Percentiles rank a stretch among this genome's conserved stretches.
phyloP scores from a whole-genome alignment of 371 early-diverging fungal genomes.

The Rhizopus stolonifer region DNA sequence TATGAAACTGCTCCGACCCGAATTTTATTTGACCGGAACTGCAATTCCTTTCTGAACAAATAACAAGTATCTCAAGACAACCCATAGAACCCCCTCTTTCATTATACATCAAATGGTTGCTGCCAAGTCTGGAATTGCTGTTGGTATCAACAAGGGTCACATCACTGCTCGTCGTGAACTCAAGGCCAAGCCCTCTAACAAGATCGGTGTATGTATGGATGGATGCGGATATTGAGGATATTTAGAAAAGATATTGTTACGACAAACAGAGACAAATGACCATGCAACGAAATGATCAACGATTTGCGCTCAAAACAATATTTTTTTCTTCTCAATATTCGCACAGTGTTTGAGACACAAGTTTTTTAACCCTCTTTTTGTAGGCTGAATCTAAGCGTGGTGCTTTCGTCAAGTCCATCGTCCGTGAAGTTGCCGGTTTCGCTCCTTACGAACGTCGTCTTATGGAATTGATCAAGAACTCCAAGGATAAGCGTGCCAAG shows the following conservation, averaged over 20 bases:
- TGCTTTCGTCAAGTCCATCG: constrained; percentile 87
- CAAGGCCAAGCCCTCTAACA: constrained; percentile 76
- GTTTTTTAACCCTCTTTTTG: not conserved
- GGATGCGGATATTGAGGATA: constrained; percentile 11
- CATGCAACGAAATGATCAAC: not conserved
- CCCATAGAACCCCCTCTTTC: constrained; percentile 37
- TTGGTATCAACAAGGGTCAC: constrained; percentile 80
- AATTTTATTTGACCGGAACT: not conserved
- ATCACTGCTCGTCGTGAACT: constrained; percentile 74
- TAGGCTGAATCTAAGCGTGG: constrained; percentile 82
- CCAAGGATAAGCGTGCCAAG: constrained; percentile 99
- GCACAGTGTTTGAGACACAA: not conserved
- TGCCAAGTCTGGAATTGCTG: constrained; percentile 71
- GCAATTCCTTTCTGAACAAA: constrained; percentile 32
- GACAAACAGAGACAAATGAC: not conserved
- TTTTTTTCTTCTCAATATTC: not conserved
- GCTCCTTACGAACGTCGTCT: constrained; percentile 99
- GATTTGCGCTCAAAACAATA: not conserved
- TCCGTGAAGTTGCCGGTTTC: constrained; percentile 97
- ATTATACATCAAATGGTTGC: constrained; percentile 26
- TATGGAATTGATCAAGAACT: constrained; percentile 99
- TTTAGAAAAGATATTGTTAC: not conserved
- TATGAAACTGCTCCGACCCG: not conserved
- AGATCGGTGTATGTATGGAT: constrained; percentile 83
- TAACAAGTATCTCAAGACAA: constrained; percentile 16